Evolutionary conservation across 371 early-diverging fungal genomes (phyloP).

Genomic region (Rhizopus arrhizus): DNA sequence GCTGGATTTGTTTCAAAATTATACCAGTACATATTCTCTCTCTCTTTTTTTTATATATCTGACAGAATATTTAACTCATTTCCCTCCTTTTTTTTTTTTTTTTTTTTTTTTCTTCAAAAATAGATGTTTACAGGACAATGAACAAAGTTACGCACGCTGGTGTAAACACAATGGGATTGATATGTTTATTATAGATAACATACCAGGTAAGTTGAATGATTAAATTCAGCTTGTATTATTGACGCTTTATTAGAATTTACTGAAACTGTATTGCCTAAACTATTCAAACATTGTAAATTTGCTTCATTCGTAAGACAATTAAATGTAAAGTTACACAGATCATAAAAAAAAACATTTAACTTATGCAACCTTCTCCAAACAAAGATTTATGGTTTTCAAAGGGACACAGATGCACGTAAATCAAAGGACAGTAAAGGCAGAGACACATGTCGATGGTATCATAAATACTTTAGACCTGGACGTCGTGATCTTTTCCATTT

Average conservation of each 20-base stretch:
- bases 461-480: constrained; percentile 45
- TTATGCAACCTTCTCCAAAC: background rate
- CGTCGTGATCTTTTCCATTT: constrained; percentile 46
- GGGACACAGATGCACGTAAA: constrained; percentile 56
- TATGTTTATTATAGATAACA: constrained; percentile 43
- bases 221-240: background rate
- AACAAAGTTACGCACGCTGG: constrained; percentile 43
- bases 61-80: background rate
- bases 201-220: constrained; percentile 14
- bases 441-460: constrained; percentile 52
- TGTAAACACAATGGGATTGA: constrained; percentile 41
- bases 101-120: constrained; percentile 8
- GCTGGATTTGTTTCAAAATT: constrained; percentile 48
- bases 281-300: constrained; percentile 57
- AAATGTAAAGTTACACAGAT: constrained; percentile 35
- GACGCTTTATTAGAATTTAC: constrained; percentile 37
- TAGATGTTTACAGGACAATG: constrained; percentile 43
- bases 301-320: constrained; percentile 55
- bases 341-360: background rate
- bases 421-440: constrained; percentile 51
- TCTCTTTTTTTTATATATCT: background rate
- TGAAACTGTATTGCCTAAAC: constrained; percentile 44
- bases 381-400: constrained; percentile 55
- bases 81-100: constrained; percentile 8
- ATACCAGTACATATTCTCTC: constrained; percentile 30